A percentile compares a stretch with the other conserved stretches of the same genome.
Evolutionary conservation across 306 rosid genomes (phyloP).

Genomic region (Cucumis hystrix): DNA sequence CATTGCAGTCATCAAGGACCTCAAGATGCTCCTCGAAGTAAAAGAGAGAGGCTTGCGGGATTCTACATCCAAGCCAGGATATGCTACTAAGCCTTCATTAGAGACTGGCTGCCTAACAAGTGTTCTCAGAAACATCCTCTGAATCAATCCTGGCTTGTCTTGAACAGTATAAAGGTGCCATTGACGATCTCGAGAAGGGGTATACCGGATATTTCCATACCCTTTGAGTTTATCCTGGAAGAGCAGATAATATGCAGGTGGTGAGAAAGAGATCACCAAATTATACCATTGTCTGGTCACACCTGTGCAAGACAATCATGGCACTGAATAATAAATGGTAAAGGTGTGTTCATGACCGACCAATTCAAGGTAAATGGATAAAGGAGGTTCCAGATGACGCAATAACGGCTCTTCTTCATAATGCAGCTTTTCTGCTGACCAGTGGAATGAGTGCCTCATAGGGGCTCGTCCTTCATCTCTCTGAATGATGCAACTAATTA

Average conservation of each 20-base stretch:
- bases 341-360: constrained; percentile 29
- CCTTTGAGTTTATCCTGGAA: constrained; percentile 85
- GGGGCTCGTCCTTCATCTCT: constrained; percentile 99
- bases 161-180: constrained; percentile 88
- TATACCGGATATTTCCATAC: constrained; percentile 60
- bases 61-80: constrained; percentile 44
- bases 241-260: background rate
- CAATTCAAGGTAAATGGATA: constrained; percentile 96
- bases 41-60: constrained; percentile 48
- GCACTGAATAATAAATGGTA: background rate
- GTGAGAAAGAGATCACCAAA: background rate
- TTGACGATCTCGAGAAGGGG: constrained; percentile 94
- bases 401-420: constrained; percentile 80
- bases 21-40: constrained; percentile 77
- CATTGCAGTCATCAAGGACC: constrained; percentile 92
- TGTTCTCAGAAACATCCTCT: constrained; percentile 91
- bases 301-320: background rate
- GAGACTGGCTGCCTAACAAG: constrained; percentile 82
- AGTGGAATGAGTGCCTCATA: constrained; percentile 99
- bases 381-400: constrained; percentile 97
- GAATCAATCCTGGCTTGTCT: constrained; percentile 61
- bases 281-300: background rate
- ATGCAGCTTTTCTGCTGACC: constrained; percentile 65
- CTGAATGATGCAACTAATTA: constrained; percentile 88
- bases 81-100: constrained; percentile 52